Base-by-base conservation (phyloP, 495 filamentous ascomycete species). In the Daldinia childiae region DNA sequence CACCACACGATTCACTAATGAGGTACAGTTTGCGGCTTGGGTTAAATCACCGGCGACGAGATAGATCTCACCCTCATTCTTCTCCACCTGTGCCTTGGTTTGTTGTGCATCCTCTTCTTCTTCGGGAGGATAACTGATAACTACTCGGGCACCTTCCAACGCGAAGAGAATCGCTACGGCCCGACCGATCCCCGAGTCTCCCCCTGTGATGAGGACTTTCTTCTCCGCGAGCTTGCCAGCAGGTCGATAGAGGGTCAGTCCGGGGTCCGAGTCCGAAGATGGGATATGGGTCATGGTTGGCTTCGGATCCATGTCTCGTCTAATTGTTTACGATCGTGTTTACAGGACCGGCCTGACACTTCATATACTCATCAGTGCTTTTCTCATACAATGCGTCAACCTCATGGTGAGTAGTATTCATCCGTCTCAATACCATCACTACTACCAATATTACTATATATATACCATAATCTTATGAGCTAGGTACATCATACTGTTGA, bases 121-220 rank as follows among this genome's bases (percentile, higher is more conserved):
- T 29, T 83, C 81, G 15, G 86, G 86, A 1, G 87, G 80, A 61
- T 88, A 86, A 7, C 82, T 81, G 58, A 89, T 34, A 11, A 15
- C 52, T 34, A 56, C 52, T 29, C 8, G 87, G 2, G 83, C 82
- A 3, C 86, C 87, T 68, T 90, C 87, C 38, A 83, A 79, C 0
- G 86, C 87, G 78, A 85, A 86, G 6, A 89, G 78, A 8, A 85
- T 82, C 1, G 86, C 88, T 9, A 89, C 80, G 0, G 85, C 78
- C 5, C 86, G 83, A 34, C 85, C 87, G 32, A 87, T 87, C 24
- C 82, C 85, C 1, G 84, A 87, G 60, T 88, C 87, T 54, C 87
- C 86, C 26, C 84, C 87, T 0, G 86, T 88, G 60, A 89, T 88
- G 15, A 89, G 57, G 1, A 80, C 85, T 51, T 82, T 85, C 69